Evolutionary conservation across 2,329 filamentous ascomycete genomes (phyloP), one percentile per base, ranked within the genome.

Genomic region (Parafenestella ontariensis): DNA sequence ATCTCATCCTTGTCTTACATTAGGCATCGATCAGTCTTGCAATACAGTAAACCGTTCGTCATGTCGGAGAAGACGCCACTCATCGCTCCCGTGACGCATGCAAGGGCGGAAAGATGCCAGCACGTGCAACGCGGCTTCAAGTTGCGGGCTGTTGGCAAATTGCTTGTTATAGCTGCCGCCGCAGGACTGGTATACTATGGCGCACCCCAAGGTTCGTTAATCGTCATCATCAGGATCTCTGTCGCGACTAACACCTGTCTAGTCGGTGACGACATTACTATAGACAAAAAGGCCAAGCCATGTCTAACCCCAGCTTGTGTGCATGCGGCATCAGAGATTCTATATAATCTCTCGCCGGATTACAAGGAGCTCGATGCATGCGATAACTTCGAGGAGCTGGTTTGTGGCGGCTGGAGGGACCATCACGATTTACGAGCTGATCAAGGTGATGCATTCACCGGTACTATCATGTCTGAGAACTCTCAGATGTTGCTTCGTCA

Each of bases 341-440:
- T 88, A 8, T 83, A 85, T 59, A 88, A 86, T 54, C 75, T 89
- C 13, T 83, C 85, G 15, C 83, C 86, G 7, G 77, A 86, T 46
- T 87, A 89, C 71, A 78, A 83, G 54, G 73, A 84, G 2, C 77
- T 91, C 34, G 87, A 91, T 67, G 84, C 89, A 1, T 91, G 89
- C 64, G 82, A 79, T n/a, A 76, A 90, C 65, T 91, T 91, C 55
- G 86, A 89, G 55, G 79, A 87, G 68, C 82, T 87, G 51, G 86
- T 86, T 18, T 90, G 88, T 63, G 87, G 86, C 50, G 88, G 88
- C 10, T 91, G 87, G 83, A 79, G 82, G 47, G 79, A 85, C 20
- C 80, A 78, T 9, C 84, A 90, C 74, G 87, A 89, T 64, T 81
- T 90, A 53, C 83, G 87, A 3, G 77, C 85, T 3, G 88, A 90